Evolutionary conservation across 805 yeast species (phyloP).

Genomic region (Wickerhamiella kurtzmanii): DNA sequence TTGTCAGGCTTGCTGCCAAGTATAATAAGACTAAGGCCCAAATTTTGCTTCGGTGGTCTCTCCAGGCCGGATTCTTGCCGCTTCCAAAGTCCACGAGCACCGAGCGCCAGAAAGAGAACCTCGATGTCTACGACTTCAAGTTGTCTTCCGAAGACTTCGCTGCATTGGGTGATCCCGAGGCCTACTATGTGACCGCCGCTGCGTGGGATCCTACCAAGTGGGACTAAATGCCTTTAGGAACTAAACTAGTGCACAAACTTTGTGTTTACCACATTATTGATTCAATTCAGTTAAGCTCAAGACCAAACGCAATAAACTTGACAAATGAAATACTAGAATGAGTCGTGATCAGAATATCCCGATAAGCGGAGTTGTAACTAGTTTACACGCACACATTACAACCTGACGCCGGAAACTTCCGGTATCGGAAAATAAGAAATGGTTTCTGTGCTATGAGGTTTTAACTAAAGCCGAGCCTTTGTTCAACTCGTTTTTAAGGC

Average conservation of each 20-base stretch:
- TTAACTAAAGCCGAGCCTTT: no score
- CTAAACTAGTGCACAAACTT: not conserved
- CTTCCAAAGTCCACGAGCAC: conserved; percentile 56
- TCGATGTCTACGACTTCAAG: conserved; percentile 39
- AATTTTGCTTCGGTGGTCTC: conserved; percentile 35
- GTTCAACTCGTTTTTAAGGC: no score
- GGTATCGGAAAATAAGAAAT: not conserved
- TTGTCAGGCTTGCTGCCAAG: conserved; percentile 25
- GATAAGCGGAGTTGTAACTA: no score
- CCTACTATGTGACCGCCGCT: conserved; percentile 22
- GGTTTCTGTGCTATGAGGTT: not conserved
- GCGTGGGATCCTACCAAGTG: conserved; percentile 28
- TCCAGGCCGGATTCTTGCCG: conserved; percentile 45
- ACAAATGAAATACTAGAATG: no score
- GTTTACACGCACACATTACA: no score
- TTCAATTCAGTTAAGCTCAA: no score
- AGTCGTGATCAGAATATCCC: no score
- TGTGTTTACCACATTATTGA: no score
- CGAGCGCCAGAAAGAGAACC: conserved; percentile 43
- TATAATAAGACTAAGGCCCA: conserved; percentile 34
- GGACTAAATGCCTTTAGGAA: conserved; percentile 4
- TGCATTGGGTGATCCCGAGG: conserved; percentile 22
- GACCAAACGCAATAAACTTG: no score
- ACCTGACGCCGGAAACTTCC: no score
- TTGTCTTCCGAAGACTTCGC: conserved; percentile 22